phyloP scores from a whole-genome alignment of 2,329 filamentous ascomycete genomes.

The Akanthomyces uredinophilus region DNA sequence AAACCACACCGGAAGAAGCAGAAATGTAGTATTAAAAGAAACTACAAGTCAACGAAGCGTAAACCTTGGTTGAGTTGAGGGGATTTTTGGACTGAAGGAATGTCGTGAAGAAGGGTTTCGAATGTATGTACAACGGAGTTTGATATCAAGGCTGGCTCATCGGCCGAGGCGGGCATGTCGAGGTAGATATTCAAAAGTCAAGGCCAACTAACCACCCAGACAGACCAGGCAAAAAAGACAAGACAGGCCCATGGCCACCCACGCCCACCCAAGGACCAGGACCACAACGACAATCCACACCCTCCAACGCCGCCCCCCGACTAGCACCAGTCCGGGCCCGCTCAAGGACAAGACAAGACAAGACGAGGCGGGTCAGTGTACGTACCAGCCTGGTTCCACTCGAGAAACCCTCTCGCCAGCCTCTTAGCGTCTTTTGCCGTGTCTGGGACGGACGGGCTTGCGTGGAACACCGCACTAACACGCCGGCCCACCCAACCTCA shows the following conservation, averaged over 20 bases:
- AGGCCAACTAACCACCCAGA: neutral
- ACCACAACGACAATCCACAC: neutral
- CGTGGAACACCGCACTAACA: constrained; percentile 31
- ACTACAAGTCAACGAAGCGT: constrained; percentile 6
- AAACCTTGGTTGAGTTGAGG: neutral
- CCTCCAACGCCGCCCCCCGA: constrained; percentile 5
- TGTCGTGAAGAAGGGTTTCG: constrained; percentile 10
- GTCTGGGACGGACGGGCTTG: constrained; percentile 30
- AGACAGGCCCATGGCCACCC: neutral
- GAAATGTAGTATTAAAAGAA: constrained; percentile 9
- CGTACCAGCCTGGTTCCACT: constrained; percentile 19
- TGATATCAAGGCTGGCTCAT: constrained; percentile 3
- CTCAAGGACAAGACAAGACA: constrained; percentile 15
- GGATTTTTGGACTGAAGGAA: constrained; percentile 12
- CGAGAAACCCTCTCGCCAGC: neutral
- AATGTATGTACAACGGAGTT: constrained; percentile 12
- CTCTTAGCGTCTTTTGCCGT: constrained; percentile 1
- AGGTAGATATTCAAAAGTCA: constrained; percentile 15
- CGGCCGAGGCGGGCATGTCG: constrained; percentile 12
- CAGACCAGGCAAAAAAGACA: neutral
- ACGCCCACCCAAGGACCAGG: neutral
- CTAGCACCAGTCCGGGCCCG: constrained; percentile 20
- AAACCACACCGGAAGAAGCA: neutral
- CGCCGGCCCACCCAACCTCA: constrained; percentile 25
- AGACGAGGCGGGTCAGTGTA: constrained; percentile 16